These are phyloP conservation scores for Paraurostyla sp. DNA, from an alignment of 73 alveolate genomes.

Conservation along the genomic window DNA sequence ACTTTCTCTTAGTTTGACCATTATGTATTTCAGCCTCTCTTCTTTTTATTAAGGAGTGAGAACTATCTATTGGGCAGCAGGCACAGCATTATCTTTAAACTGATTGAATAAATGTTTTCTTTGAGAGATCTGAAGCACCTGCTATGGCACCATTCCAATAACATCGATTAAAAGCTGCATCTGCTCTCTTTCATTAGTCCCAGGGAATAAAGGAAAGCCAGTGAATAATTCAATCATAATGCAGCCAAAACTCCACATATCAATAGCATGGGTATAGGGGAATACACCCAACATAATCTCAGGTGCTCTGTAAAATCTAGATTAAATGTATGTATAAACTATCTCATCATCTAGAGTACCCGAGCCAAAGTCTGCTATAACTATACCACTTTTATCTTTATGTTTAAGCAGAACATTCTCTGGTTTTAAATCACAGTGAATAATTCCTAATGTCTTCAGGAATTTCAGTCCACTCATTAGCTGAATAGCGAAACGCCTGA, in stretches of 20 bases:
- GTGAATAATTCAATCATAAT: slow-evolving; percentile 78
- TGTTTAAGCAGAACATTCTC: slow-evolving; percentile 90
- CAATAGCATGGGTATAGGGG: slow-evolving; percentile 77
- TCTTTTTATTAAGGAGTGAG: slow-evolving; percentile 25
- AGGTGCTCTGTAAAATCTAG: slow-evolving; percentile 83
- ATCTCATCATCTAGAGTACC: slow-evolving; percentile 78
- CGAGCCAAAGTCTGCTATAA: slow-evolving; percentile 94
- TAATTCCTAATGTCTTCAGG: slow-evolving; percentile 76
- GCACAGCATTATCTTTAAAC: slow-evolving; percentile 58
- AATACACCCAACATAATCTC: slow-evolving; percentile 76
- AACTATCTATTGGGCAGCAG: slow-evolving; percentile 37
- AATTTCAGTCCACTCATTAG: slow-evolving; percentile 82
- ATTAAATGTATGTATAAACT: slow-evolving; percentile 80
- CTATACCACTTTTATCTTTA: slow-evolving; percentile 80
- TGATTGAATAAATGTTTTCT: slow-evolving; percentile 60
- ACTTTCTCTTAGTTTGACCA: slow-evolving; percentile 50
- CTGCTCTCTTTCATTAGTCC: slow-evolving; percentile 76
- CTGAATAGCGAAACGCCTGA: slow-evolving; percentile 94
- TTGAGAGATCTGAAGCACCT: slow-evolving; percentile 44
- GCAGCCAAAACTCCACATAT: slow-evolving; percentile 86
- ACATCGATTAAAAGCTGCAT: slow-evolving; percentile 71
- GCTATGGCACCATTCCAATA: slow-evolving; percentile 64
- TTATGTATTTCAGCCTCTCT: slow-evolving; percentile 52
- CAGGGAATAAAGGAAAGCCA: slow-evolving; percentile 84
- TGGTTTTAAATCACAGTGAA: slow-evolving; percentile 97